phyloP scores from a whole-genome alignment of 176 grass and related monocot genomes.

The Phyllostachys edulis region DNA sequence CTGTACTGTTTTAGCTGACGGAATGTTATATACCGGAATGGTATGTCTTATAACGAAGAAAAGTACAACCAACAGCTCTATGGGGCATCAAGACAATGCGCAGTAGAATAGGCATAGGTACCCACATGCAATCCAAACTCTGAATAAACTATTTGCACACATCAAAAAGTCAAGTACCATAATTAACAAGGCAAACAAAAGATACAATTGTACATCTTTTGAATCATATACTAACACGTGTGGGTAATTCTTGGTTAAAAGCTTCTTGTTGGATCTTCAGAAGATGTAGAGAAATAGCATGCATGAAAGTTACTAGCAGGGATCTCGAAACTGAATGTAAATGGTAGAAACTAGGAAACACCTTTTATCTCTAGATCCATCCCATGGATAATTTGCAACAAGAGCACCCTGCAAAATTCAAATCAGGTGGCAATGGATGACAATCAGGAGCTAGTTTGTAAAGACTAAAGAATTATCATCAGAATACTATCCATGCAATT shows the following conservation, averaged over 20 bases:
- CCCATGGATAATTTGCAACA: conserved; percentile 99
- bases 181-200: conserved; percentile 13
- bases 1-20: no score
- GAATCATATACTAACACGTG: neutral
- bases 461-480: neutral
- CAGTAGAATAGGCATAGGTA: neutral
- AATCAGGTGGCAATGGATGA: conserved; percentile 5
- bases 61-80: neutral
- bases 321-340: conserved; percentile 23
- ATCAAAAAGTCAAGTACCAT: conserved; percentile 11
- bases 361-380: conserved; percentile 83
- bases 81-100: neutral
- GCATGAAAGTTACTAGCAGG: conserved; percentile 7
- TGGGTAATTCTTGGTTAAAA: conserved; percentile 9
- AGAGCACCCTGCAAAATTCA: conserved; percentile 76
- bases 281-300: conserved; percentile 21
- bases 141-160: conserved; percentile 9
- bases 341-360: conserved; percentile 20
- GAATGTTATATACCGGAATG: no score
- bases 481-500: neutral
- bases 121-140: neutral
- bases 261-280: neutral
- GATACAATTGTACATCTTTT: neutral
- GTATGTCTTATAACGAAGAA: conserved; percentile 6
- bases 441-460: conserved; percentile 1